These are phyloP conservation scores for Trypanosoma mega DNA, from an alignment of 208 protist genomes.

Conservation along the genomic window DNA sequence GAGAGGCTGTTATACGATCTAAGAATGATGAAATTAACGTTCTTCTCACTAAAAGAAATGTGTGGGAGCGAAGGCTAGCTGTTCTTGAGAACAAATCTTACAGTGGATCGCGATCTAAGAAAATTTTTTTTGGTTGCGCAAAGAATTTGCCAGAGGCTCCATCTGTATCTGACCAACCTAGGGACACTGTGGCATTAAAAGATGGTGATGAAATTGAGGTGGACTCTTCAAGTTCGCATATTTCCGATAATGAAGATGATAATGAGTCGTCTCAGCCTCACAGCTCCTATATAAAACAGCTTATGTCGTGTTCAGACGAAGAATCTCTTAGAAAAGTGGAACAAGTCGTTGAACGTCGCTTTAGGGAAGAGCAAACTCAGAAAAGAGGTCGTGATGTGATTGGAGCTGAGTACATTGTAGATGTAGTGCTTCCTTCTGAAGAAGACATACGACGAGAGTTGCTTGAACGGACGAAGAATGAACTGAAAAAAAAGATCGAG, in stretches of 20 bases:
- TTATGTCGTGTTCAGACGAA: constrained; percentile 26
- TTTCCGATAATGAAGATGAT: constrained; percentile 15
- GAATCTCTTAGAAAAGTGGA: constrained; percentile 32
- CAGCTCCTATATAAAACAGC: constrained; percentile 24
- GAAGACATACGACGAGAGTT: constrained; percentile 28
- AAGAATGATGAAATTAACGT: constrained; percentile 83
- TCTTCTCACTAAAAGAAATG: constrained; percentile 50
- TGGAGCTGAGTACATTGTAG: constrained; percentile 19
- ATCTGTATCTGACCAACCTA: background rate
- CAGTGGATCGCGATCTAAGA: constrained; percentile 19
- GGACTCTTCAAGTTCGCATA: constrained; percentile 1
- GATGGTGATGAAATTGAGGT: constrained; percentile 1
- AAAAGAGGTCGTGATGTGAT: constrained; percentile 10
- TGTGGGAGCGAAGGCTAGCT: constrained; percentile 59
- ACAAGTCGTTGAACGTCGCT: constrained; percentile 15
- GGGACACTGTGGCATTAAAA: background rate
- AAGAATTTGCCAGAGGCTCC: constrained; percentile 63
- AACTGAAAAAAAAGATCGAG: constrained; percentile 39
- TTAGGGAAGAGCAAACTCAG: background rate
- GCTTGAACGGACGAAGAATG: constrained; percentile 26
- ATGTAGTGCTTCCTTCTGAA: constrained; percentile 49
- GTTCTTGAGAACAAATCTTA: constrained; percentile 24
- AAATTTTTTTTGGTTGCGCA: constrained; percentile 78
- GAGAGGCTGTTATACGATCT: constrained; percentile 60
- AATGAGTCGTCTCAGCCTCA: background rate